phyloP scores from a whole-genome alignment of 441 rosid genomes.

The Euphorbia schlechtendalii region DNA sequence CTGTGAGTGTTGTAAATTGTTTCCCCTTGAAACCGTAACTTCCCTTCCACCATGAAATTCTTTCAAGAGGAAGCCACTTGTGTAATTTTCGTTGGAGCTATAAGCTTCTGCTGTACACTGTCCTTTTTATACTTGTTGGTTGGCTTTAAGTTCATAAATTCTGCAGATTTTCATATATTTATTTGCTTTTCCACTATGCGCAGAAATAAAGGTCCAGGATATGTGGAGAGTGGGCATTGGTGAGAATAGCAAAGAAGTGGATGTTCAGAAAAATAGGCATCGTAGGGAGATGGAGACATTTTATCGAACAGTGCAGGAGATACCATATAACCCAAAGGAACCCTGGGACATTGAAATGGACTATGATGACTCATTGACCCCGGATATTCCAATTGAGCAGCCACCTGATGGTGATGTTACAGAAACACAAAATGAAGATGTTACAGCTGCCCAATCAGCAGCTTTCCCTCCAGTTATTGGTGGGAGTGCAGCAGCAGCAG shows the following conservation, averaged over 20 bases:
- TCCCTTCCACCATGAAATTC: background rate
- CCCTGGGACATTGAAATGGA: conserved; percentile 99
- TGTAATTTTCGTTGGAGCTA: no score
- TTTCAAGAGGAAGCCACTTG: background rate
- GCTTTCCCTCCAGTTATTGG: conserved; percentile 29
- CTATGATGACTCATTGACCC: conserved; percentile 84
- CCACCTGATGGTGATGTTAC: conserved; percentile 53
- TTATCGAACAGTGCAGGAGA: conserved; percentile 42
- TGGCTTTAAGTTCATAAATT: conserved; percentile 10
- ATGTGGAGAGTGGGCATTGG: conserved; percentile 76
- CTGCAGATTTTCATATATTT: conserved; percentile 22
- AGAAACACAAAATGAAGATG: conserved; percentile 55
- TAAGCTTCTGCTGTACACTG: background rate
- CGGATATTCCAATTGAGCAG: conserved; percentile 80
- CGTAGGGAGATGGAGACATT: conserved; percentile 80
- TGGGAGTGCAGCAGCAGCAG: conserved; percentile 21
- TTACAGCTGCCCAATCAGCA: no score
- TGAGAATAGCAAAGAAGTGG: conserved; percentile 89
- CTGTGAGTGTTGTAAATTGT: background rate
- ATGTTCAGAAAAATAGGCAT: conserved; percentile 74
- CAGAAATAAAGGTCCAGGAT: conserved; percentile 56
- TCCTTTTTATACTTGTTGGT: background rate
- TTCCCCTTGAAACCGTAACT: background rate
- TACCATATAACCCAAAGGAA: conserved; percentile 84
- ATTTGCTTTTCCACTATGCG: conserved; percentile 33